Evolutionary conservation across 345 rosid genomes (phyloP), one percentile per base, ranked within the genome.

Genomic region (Microthlaspi erraticum): DNA sequence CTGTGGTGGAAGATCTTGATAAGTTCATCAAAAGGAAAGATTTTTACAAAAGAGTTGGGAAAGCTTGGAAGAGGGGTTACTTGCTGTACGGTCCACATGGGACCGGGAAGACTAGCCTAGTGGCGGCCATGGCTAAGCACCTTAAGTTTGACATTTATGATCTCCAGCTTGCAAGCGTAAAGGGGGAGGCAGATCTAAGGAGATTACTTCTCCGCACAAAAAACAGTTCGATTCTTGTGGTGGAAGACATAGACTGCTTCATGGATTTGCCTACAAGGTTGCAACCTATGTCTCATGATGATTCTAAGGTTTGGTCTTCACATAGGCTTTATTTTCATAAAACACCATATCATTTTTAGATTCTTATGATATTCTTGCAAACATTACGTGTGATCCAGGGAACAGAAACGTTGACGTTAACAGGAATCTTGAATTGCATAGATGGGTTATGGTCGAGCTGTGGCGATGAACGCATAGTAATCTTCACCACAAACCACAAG

Each of bases 371-470:
- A 81, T 8, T 76, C 63, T 85, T 9, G 18, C 18, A 20, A 49
- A 19, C 31, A 62, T 8, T 62, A 29, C 37, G 29, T 60, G 52
- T 23, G 38, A 60, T 43, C 39, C 75, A 68, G 55, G 64, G 8
- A 49, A 20, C 56, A 46, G 36, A 16, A 58, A 70, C 78, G 76
- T 56, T 82, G 63, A 81, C 84, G 1, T 56, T 83, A 26, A 79
- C 86, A 45, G 85, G 85, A 29, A 77, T 84, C n/a, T 75, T 92
- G 6, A 85, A 86, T 54, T 85, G 85, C 86, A 79, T 84, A n/a
- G 96, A 86, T 61, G 92, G 93, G 41, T 50, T 84, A 56, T 79
- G 88, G 84, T 87, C 85, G 0, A 75, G 85, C 31, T 87, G 90
- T 26, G 86, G 89, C 3, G 82, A 89, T 6, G 89, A 86, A 73